These are phyloP conservation scores for Grammothele lineata DNA, from an alignment of 768 basidiomycete species.

Conservation along the genomic window DNA sequence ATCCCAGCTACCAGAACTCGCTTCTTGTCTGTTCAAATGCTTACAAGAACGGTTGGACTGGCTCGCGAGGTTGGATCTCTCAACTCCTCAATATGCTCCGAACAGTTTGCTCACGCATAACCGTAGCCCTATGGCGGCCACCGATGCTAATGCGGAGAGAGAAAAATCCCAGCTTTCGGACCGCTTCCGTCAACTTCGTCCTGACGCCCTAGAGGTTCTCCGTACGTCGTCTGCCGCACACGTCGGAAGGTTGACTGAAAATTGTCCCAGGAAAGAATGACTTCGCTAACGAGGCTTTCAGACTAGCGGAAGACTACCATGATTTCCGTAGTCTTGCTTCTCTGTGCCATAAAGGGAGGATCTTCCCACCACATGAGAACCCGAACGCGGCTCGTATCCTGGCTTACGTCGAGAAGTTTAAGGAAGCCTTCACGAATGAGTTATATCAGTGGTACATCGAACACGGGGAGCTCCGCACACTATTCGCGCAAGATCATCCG, in stretches of 20 bases:
- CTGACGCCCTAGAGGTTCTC: constrained; percentile 74
- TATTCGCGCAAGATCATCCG: constrained; percentile 75
- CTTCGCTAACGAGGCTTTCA: constrained; percentile 66
- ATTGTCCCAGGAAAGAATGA: constrained; percentile 54
- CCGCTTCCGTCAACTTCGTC: constrained; percentile 66
- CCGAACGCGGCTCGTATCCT: constrained; percentile 60
- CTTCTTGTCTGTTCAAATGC: constrained; percentile 57
- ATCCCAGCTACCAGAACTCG: constrained; percentile 61
- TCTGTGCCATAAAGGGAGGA: constrained; percentile 67
- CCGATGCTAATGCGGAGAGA: constrained; percentile 43
- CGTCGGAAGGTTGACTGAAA: background rate
- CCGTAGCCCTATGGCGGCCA: constrained; percentile 42
- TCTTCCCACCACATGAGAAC: constrained; percentile 61
- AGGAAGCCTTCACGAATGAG: constrained; percentile 81
- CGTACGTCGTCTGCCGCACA: constrained; percentile 44
- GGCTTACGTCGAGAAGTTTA: constrained; percentile 71
- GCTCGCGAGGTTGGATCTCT: constrained; percentile 49
- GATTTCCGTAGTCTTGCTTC: constrained; percentile 86
- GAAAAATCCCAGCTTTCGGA: constrained; percentile 60
- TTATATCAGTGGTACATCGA: constrained; percentile 94
- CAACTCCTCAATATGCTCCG: no score
- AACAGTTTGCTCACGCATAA: no score
- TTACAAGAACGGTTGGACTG: constrained; percentile 67
- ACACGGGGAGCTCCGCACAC: constrained; percentile 75
- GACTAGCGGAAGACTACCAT: constrained; percentile 79